phyloP scores from a whole-genome alignment of 371 early-diverging fungal genomes.

The Neoconidiobolus thromboides region DNA sequence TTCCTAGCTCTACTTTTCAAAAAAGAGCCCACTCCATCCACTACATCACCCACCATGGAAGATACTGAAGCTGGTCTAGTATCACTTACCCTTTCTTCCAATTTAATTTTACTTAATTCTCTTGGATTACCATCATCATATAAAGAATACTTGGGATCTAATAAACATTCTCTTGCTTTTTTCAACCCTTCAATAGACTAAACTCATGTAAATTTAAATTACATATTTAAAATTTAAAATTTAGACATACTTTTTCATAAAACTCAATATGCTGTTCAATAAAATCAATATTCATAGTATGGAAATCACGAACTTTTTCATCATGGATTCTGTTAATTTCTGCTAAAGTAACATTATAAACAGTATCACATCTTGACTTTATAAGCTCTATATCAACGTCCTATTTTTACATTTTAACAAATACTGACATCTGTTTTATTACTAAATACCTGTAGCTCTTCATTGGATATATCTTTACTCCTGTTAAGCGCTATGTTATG shows the following conservation, averaged over 20 bases:
- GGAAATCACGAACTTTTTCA: constrained; percentile 18
- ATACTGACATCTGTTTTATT: too few relatives aligned
- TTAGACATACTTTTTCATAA: constrained; percentile 16
- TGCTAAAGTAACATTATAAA: constrained; percentile 20
- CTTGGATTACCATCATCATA: constrained; percentile 13
- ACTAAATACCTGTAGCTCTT: neutral
- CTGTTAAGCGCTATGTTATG: constrained; percentile 18
- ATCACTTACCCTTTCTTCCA: constrained; percentile 15
- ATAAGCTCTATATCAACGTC: constrained; percentile 18
- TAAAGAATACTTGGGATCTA: constrained; percentile 14
- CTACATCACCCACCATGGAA: constrained; percentile 21
- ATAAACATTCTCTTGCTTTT: constrained; percentile 16
- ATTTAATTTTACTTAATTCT: constrained; percentile 12
- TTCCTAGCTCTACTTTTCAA: constrained; percentile 17
- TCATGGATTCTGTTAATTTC: constrained; percentile 21
- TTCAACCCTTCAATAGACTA: constrained; percentile 18
- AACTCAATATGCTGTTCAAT: constrained; percentile 20
- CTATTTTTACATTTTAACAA: neutral
- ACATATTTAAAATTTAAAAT: neutral
- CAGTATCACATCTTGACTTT: constrained; percentile 22
- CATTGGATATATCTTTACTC: constrained; percentile 14
- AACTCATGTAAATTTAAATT: neutral
- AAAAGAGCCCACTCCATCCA: constrained; percentile 20
- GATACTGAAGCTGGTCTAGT: constrained; percentile 21
- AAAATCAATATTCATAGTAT: constrained; percentile 15